Conservation (phyloP, 176 grass and related monocot genomes). For the Cymbopogon citratus region DNA sequence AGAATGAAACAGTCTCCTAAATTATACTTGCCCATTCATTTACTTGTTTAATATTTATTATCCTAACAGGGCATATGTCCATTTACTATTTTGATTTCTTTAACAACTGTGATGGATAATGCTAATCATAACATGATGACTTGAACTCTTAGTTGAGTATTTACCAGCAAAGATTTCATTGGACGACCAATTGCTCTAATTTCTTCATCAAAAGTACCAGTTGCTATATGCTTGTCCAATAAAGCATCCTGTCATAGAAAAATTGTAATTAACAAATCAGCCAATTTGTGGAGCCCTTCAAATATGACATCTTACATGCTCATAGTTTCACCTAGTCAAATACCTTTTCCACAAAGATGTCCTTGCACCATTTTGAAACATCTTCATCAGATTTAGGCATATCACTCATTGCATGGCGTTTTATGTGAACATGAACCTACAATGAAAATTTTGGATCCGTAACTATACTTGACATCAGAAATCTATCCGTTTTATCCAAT, state of each 20-base stretch:
- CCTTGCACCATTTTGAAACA: conserved; percentile 82
- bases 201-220: conserved; percentile 46
- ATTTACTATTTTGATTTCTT: background rate
- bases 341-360: conserved; percentile 86
- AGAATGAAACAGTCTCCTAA: background rate
- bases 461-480: background rate
- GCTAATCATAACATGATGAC: background rate
- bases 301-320: background rate
- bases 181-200: conserved; percentile 42
- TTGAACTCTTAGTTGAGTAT: background rate
- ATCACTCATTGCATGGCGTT: conserved; percentile 65
- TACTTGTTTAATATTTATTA: background rate
- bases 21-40: background rate
- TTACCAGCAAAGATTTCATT: conserved; percentile 64
- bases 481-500: background rate
- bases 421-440: conserved; percentile 87
- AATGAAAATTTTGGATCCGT: background rate
- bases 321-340: background rate
- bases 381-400: conserved; percentile 70
- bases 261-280: background rate
- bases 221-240: conserved; percentile 49
- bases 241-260: conserved; percentile 40
- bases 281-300: background rate
- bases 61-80: background rate
- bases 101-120: background rate